Conservation (phyloP, 2,329 filamentous ascomycete genomes). For the Fusarium penzigii region DNA sequence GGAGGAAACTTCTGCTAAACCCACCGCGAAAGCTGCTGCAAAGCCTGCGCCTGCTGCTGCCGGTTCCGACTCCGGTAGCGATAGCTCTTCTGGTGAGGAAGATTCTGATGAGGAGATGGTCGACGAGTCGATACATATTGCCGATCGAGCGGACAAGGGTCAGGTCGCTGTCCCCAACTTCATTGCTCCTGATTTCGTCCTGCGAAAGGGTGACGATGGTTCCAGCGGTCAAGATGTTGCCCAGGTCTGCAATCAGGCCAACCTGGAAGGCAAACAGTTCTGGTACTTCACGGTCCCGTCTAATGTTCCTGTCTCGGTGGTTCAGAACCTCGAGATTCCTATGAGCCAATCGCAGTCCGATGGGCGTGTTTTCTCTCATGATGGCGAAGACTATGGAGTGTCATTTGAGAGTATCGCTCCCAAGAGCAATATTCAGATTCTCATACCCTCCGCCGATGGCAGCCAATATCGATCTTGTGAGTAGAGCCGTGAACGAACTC, state of each 20-base stretch:
- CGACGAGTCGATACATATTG: constrained; percentile 44
- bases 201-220: constrained; percentile 49
- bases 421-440: constrained; percentile 55
- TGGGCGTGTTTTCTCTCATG: constrained; percentile 60
- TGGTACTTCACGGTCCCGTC: constrained; percentile 80
- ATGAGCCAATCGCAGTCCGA: constrained; percentile 55
- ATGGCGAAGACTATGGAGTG: constrained; percentile 64
- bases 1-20: constrained; percentile 1
- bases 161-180: constrained; percentile 46
- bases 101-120: constrained; percentile 34
- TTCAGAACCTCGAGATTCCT: constrained; percentile 65
- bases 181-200: constrained; percentile 53
- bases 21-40: constrained; percentile 8
- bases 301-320: constrained; percentile 65
- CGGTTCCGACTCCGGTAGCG: constrained; percentile 13
- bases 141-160: constrained; percentile 30
- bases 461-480: constrained; percentile 56
- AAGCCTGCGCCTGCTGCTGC: constrained; percentile 13
- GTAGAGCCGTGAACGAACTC: constrained; percentile 23
- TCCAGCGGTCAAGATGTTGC: constrained; percentile 47
- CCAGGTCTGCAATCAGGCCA: constrained; percentile 58
- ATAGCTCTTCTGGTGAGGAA: constrained; percentile 25
- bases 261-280: constrained; percentile 69
- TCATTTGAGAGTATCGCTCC: constrained; percentile 54
- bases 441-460: constrained; percentile 60